Base-by-base conservation (phyloP, 192 early-diverging fungal genomes). In the Linnemannia hyalina region DNA sequence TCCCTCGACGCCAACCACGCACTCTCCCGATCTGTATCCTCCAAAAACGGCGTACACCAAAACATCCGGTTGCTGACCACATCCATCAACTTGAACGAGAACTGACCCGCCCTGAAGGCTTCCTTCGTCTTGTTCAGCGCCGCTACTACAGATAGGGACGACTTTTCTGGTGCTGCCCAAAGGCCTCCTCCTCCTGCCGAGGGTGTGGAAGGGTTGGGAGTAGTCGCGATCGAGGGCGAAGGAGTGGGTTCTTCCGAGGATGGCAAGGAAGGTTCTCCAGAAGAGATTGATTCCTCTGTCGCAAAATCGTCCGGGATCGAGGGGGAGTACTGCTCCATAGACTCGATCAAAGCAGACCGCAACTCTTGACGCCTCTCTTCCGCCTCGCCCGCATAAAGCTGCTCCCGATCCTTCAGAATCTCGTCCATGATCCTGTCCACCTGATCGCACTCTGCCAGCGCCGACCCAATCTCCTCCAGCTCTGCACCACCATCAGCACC, bases 31-130 rank as follows among this genome's bases (percentile, higher is more conserved):
- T 88, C 80, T 22, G 80, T 74, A 54, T 92, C 91, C 73, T 92
- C 91, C 49, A 92, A 41, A 74, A 91, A 90, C 4, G 89, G 77
- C n/a, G 78, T 80, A 36, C 85, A 85, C 91, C 91, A 92, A 70
- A 90, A 91, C 71, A 77, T 86, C 32, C 70, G 46, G 41, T 69
- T 88, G 3, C 68, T 74, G 10, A 88, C 68, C 18, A 89, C 81
- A 80, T 92, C 90, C 82, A 91, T 77, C 26, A 90, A 76, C 57
- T 91, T 88, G 80, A 85, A 82, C 52, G 88, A 90, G 40, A 83
- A 74, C 29, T 81, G 79, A 0, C 88, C 88, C 15, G 74, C 29
- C n/a, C 74, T 74, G 52, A 81, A 80, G 0, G 80, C 76, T 6
- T 83, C 88, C 36, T 74, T 79, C 23, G 81, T 81, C 32, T 73